Evolutionary conservation across 1,284 basidiomycete species (phyloP), one percentile per base, ranked within the genome.

Genomic region (Calocybe gambosa): DNA sequence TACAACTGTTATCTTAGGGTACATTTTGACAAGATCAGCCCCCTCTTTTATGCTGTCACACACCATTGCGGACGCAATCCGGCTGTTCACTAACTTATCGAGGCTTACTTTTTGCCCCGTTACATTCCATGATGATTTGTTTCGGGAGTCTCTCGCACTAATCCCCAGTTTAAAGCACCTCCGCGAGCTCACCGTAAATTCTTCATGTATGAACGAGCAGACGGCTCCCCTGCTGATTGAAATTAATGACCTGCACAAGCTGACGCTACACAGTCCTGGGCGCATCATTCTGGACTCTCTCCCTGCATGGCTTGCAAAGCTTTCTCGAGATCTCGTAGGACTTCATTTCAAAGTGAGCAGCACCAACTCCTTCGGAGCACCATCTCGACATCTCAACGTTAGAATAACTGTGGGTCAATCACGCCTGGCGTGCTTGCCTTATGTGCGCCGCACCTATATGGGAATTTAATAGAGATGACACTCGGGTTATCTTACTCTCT

Each of bases 351-450:
- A 60, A 53, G 75, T 74, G 46, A 50, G 63, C 19, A n/a, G 10
- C 20, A 26, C 15, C 4, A 2, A 25, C 15, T 3, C 26, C 31
- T 3, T 5, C 1, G n/a, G n/a, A 5, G 9, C 16, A 7, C 13
- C 38, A 12, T 26, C 29, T 28, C 33, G 40, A 19, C 15, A n/a
- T 16, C 29, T 5, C 15, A 25, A 10, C 47, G 18, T 5, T 43
- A 80, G 77, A 65, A 66, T 33, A 74, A 77, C 46, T 80, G 77
- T 54, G 77, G 77, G 3, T 80, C 77, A 3, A 62, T 79, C n/a
- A 78, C 77, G 0, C 77, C 77, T 3, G 75, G 76, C 1, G 71
- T 78, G 2, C 59, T 80, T 3, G 69, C 62, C 13, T 66, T 66
- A 0, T 62, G 77, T 45, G 9, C 67, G 4, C 68, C 70, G 0